Evolutionary conservation across 208 protist genomes (phyloP), one percentile per base, ranked within the genome.

Genomic region (Lotmaria passim): DNA sequence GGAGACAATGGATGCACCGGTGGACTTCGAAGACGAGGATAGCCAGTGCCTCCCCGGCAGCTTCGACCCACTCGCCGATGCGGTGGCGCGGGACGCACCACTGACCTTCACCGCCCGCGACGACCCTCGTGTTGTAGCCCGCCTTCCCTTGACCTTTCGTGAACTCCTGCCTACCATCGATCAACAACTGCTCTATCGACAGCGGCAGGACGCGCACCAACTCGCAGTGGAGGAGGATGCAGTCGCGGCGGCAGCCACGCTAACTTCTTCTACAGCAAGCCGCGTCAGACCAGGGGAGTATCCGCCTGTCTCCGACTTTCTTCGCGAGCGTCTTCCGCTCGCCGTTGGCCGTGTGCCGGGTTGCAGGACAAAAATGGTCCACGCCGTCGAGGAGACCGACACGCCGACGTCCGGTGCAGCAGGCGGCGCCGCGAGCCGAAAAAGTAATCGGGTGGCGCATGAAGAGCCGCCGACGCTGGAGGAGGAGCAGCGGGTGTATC

Each of bases 71-170:
- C 55, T 77, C 36, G 63, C 46, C 8, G 38, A 57, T 5, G 63
- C 57, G 11, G 33, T 71, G 8, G 62, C 55, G 7, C n/a, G 24
- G 10, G 71, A 77, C 28, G 71, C 71, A 6, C 63, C 71, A 26
- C 62, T 77, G 17, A 71, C 61, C 17, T 48, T 77, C 57, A 77
- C 71, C 7, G 71, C 71, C 4, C 63, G 71, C 28, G 71, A 77
- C 19, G 48, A 77, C 21, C 63, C 64, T 4, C 43, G 30, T 10
- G 63, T 77, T 44, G 51, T 77, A 24, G 71, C 57, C 2, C 71
- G 63, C 8, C 23, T 77, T 36, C 71, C 71, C 5, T 57, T 77
- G 3, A 39, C 26, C 56, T 71, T 77, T 39, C 28, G 46, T 15
- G 71, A 77, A 8, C 26, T 71, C 24, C 55, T 77, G 4, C 48